Base-by-base conservation (phyloP, 305 asterid genomes). In the Plantago rigida region DNA sequence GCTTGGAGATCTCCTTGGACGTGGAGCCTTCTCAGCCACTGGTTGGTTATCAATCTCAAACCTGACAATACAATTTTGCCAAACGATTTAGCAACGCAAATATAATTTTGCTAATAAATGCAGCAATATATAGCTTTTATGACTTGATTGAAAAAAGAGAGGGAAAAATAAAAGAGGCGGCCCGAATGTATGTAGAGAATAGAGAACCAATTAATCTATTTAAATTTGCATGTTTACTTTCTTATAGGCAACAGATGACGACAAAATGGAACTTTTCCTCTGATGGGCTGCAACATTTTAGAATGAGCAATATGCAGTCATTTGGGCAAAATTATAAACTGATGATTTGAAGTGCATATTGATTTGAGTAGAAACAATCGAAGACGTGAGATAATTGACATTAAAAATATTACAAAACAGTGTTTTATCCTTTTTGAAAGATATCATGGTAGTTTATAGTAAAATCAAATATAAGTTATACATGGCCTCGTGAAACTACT, bases 1-100 rank as follows among this genome's bases (percentile, higher is more conserved):
- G 77, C 94, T 92, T 52, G 99, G 97, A 59, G 86, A 86, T 79
- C 74, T 89, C 51, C 97, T 81, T 64, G 78, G 81, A 64, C 69
- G 90, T 47, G 60, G 84, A 78, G 74, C 62, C 78, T 73, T 92
- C 69, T 84, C 95, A 41, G 69, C 78, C 51, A 74, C 84, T 65
- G 62, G 89, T 50, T 76, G 84, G 67, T 71, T 83, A 59, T 89
- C 95, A 66, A 63, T 72, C 64, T 87, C 97, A 76, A 69, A 70
- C 80, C 99, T 93, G 63, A 45, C 70, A 75, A 49, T 64, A 55
- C 62, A 55, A 54, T 31, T 55, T 59, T 51, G 34, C 51, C 14
- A 60, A 58, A 59, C 17, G 64, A 59, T 22, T 42, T 65, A 66
- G 54, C 51, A 56, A 55, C 14, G 71, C 53, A 34, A 45, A 36